These are phyloP conservation scores for Micractinium sp. DNA, from an alignment of 139 green algal genomes.

Conservation along the genomic window DNA sequence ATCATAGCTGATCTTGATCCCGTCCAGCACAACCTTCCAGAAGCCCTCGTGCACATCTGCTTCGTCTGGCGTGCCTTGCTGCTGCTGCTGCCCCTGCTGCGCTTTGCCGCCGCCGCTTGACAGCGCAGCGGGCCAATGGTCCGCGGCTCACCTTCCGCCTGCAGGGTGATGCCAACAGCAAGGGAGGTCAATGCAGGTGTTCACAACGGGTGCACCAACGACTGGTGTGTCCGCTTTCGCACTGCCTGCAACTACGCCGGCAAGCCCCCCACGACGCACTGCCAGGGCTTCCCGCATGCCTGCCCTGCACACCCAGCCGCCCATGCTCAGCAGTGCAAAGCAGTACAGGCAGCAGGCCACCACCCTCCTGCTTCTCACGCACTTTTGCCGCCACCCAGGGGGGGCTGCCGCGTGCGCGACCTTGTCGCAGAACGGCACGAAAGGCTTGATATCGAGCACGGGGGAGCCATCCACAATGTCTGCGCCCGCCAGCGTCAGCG, in stretches of 20 bases:
- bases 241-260: not conserved
- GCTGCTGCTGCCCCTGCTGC: not conserved
- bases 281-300: too few relatives aligned
- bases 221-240: not conserved
- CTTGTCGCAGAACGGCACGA: constrained; percentile 87
- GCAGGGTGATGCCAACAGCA: not conserved
- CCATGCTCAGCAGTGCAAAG: too few relatives aligned
- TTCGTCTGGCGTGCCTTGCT: not conserved
- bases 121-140: constrained; percentile 14
- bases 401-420: constrained; percentile 72
- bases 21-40: constrained; percentile 70
- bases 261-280: too few relatives aligned
- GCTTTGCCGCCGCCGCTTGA: not conserved
- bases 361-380: not conserved
- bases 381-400: constrained; percentile 71
- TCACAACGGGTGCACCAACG: not conserved
- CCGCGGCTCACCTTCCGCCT: constrained; percentile 39
- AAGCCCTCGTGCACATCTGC: constrained; percentile 22
- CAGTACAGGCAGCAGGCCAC: too few relatives aligned
- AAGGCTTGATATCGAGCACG: constrained; percentile 95
- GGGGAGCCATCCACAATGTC: constrained; percentile 93
- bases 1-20: constrained; percentile 62
- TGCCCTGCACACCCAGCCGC: too few relatives aligned
- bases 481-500: constrained; percentile 74
- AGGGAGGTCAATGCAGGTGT: too few relatives aligned